Base-by-base conservation (phyloP, 2,329 filamentous ascomycete species). In the Pyrenochaeta sp. region DNA sequence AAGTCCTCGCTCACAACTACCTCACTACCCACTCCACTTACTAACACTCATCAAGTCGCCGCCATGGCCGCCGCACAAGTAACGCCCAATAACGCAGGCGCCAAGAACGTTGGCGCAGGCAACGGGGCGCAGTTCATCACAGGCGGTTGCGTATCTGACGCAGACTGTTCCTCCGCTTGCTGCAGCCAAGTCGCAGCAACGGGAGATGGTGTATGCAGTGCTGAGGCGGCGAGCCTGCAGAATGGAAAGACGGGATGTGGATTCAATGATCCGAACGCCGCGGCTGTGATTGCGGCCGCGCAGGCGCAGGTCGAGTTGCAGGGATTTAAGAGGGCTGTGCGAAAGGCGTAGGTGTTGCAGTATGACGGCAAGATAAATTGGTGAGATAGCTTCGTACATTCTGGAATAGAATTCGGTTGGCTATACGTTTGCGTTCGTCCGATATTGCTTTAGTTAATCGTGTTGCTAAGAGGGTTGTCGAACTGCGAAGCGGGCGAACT, bases 191-290 rank as follows among this genome's bases (percentile, higher is more conserved):
- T 65, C 27, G 64, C 57, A 0, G 56, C 62, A 6, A 67, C 61
- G 2, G 68, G 67, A 10, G 56, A 63, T 15, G 72, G 72, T 19
- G 66, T 74, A 10, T 74, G 71, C 64, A 67, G 62, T 47, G 71
- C 64, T 19, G 72, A 72, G 50, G 72, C 65, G 37, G 72, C 71
- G 1, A 62, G 61, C 40, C 56, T 66, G 48, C 72, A 74, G 61
- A 70, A 68, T 43, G 72, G 71, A 30, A 74, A 74, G 66, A 69
- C 65, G 5, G 71, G 72, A 8, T 74, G 72, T 43, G 69, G 68
- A 28, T 73, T 74, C 51, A 54, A 42, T 0, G 72, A 74, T 39
- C 72, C 72, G 10, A 73, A 74, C 44, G 66, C 69, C 3, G 52
- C 56, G 7, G 59, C 62, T 25, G 68, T 68, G 3, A 73, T 74